These are phyloP conservation scores for Xylariaceae sp. DNA, from an alignment of 2,329 filamentous ascomycete genomes.

Conservation along the genomic window DNA sequence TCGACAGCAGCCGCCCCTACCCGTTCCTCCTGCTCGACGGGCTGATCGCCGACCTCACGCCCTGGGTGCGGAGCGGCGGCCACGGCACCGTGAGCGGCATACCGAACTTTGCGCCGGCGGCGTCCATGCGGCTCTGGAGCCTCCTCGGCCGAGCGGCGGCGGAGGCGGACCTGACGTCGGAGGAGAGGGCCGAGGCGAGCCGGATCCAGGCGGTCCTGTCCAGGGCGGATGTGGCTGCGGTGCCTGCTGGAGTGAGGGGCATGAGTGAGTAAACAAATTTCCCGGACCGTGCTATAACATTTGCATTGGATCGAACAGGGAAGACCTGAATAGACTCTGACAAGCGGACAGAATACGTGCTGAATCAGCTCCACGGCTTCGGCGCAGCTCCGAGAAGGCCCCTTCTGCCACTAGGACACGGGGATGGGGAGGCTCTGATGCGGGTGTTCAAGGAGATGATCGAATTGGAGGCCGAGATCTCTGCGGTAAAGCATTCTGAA, in stretches of 20 bases:
- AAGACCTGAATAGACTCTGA: neutral
- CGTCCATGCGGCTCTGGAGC: constrained; percentile 16
- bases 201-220: constrained; percentile 14
- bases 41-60: constrained; percentile 17
- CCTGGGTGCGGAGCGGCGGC: constrained; percentile 18
- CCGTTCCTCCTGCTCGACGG: constrained; percentile 17
- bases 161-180: constrained; percentile 2
- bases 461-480: constrained; percentile 9
- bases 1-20: constrained; percentile 8
- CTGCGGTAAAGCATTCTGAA: too few relatives aligned
- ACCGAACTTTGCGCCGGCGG: constrained; percentile 16
- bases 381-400: constrained; percentile 12
- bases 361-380: constrained; percentile 15
- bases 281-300: too few relatives aligned
- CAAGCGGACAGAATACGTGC: constrained; percentile 11
- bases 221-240: constrained; percentile 14
- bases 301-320: neutral
- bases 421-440: constrained; percentile 14
- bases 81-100: constrained; percentile 19
- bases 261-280: constrained; percentile 13
- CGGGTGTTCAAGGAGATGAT: constrained; percentile 9
- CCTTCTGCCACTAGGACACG: constrained; percentile 10
- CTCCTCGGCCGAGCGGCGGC: constrained; percentile 16
- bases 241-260: constrained; percentile 15
- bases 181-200: constrained; percentile 8